Evolutionary conservation across 1,284 basidiomycete species (phyloP).

Genomic region (Fomitopsis schrenkii): DNA sequence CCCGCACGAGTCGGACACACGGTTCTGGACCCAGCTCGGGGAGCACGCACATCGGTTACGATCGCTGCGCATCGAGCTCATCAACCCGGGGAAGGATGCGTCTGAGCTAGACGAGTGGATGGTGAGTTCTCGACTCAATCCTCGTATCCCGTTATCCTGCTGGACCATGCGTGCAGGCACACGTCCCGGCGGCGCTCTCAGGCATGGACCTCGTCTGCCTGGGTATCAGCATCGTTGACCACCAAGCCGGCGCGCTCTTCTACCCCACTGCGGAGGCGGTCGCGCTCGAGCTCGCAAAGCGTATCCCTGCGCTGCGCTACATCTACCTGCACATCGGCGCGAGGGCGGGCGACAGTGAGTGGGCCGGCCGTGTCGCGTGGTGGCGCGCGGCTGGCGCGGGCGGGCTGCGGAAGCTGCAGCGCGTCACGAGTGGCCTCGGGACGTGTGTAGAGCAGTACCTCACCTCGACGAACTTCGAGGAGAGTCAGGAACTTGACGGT

Average conservation of each 20-base stretch:
- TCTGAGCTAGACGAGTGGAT: not conserved
- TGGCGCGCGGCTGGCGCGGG: not conserved
- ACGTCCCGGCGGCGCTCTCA: not conserved
- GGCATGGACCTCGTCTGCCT: not conserved
- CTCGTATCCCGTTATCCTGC: not conserved
- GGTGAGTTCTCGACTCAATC: not conserved
- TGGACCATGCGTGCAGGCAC: not conserved
- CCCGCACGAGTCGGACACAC: not conserved
- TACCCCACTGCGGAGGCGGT: not conserved
- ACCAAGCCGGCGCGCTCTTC: not conserved
- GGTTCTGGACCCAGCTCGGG: not conserved
- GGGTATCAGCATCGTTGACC: not conserved
- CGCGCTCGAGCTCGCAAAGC: not conserved
- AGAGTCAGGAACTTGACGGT: not conserved
- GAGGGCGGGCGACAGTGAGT: not conserved
- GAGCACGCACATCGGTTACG: not conserved
- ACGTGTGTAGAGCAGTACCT: not conserved
- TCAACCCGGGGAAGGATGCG: not conserved
- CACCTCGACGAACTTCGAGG: not conserved
- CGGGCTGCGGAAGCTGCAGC: not conserved
- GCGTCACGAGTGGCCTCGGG: not conserved
- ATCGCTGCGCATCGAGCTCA: not conserved
- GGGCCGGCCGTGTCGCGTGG: not conserved
- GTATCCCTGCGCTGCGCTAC: not conserved
- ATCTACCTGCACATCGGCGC: not conserved